Evolutionary conservation across 306 rosid genomes (phyloP).

Genomic region (Corylus avellana): DNA sequence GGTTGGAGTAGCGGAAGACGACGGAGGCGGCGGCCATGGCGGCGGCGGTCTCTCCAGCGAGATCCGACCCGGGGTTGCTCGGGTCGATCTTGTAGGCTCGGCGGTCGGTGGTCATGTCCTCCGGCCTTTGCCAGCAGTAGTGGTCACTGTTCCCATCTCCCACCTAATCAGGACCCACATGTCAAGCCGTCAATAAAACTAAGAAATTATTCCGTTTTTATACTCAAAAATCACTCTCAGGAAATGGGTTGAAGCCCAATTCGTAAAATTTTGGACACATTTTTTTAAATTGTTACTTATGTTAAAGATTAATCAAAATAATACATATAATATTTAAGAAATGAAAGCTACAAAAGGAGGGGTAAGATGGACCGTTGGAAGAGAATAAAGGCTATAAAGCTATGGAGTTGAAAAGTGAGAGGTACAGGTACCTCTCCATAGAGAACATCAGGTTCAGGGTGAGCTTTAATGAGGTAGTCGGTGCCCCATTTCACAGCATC

Average conservation of each 20-base stretch:
- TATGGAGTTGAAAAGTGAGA: background rate
- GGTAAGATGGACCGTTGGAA: slow-evolving; percentile 5
- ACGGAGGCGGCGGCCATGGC: slow-evolving; percentile 99
- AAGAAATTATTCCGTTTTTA: background rate
- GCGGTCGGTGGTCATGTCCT: slow-evolving; percentile 98
- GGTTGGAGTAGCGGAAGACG: slow-evolving; percentile 84
- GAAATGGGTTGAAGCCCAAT: background rate
- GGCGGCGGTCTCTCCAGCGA: slow-evolving; percentile 97
- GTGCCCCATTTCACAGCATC: slow-evolving; percentile 96
- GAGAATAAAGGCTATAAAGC: background rate
- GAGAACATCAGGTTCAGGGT: slow-evolving; percentile 80
- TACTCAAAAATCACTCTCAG: background rate
- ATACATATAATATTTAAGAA: too few species aligned
- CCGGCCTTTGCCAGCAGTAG: slow-evolving; percentile 99
- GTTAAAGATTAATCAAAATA: too few species aligned
- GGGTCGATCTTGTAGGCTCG: slow-evolving; percentile 84
- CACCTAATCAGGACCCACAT: slow-evolving; percentile 53
- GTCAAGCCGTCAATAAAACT: background rate
- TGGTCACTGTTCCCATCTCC: slow-evolving; percentile 98
- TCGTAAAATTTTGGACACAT: background rate
- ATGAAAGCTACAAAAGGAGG: background rate
- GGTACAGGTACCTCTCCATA: slow-evolving; percentile 87
- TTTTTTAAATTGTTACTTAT: too few species aligned
- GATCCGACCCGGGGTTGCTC: slow-evolving; percentile 97
- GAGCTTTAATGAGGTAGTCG: slow-evolving; percentile 93